Evolutionary conservation across 1,284 basidiomycete species (phyloP).

Genomic region (Malassezia globosa): DNA sequence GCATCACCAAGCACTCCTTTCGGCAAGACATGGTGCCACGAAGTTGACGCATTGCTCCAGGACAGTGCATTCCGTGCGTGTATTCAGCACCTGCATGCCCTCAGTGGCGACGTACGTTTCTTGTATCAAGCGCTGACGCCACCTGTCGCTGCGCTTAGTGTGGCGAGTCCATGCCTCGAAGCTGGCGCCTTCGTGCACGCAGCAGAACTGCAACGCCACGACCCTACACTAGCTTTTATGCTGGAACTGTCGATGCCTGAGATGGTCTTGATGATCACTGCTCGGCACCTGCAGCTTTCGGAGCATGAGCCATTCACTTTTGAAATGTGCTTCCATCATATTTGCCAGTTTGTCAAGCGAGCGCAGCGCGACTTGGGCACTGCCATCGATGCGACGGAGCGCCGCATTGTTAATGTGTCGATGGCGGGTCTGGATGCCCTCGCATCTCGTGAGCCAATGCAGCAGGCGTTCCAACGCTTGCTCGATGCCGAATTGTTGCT

Average conservation of each 20-base stretch:
- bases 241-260: constrained; percentile 31
- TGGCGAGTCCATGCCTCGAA: constrained; percentile 6
- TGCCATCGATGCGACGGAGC: background rate
- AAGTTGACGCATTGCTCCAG: constrained; percentile 14
- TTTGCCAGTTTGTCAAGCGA: constrained; percentile 25
- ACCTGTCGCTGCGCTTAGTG: constrained; percentile 8
- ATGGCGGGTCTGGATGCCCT: constrained; percentile 4
- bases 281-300: constrained; percentile 35
- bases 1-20: background rate
- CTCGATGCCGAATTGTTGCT: constrained; percentile 19
- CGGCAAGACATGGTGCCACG: background rate
- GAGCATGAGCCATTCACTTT: constrained; percentile 42
- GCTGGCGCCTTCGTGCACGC: constrained; percentile 12
- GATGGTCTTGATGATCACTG: constrained; percentile 33
- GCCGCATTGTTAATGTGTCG: background rate
- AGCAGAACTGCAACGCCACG: constrained; percentile 12
- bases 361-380: constrained; percentile 8
- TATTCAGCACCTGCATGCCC: constrained; percentile 23
- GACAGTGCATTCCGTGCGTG: constrained; percentile 16
- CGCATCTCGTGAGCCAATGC: constrained; percentile 1
- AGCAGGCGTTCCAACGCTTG: constrained; percentile 17
- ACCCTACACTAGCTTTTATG: constrained; percentile 7
- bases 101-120: constrained; percentile 26
- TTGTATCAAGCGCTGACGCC: constrained; percentile 18
- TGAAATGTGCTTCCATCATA: constrained; percentile 39